Conservation (phyloP, 1,284 basidiomycete genomes). For the Leccinum subrobustum region DNA sequence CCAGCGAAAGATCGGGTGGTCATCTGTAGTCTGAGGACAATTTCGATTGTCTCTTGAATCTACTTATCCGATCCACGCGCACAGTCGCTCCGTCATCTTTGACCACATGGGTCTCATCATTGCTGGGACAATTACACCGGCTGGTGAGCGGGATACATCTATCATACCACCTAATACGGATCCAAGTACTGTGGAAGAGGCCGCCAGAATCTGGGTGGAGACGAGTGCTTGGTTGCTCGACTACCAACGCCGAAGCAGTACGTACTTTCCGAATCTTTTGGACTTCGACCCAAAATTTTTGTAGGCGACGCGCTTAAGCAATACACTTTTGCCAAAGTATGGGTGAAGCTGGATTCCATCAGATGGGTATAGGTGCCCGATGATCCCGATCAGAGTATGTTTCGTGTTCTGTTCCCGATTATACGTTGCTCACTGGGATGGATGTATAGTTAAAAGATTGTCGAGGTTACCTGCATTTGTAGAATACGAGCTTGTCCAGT, state of each 20-base stretch:
- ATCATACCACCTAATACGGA: slow-evolving; percentile 59
- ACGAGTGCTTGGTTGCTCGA: slow-evolving; percentile 62
- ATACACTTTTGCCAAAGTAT: slow-evolving; percentile 36
- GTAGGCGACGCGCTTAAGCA: slow-evolving; percentile 43
- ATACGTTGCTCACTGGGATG: slow-evolving; percentile 9
- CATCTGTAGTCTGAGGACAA: slow-evolving; percentile 49
- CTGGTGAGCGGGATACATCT: slow-evolving; percentile 35
- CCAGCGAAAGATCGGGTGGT: slow-evolving; percentile 67
- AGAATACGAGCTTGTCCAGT: slow-evolving; percentile 37
- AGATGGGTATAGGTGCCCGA: slow-evolving; percentile 65
- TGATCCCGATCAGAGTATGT: slow-evolving; percentile 67
- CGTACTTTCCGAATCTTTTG: slow-evolving; percentile 13
- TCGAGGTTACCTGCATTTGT: slow-evolving; percentile 42
- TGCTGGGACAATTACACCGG: slow-evolving; percentile 33
- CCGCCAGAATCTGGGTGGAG: slow-evolving; percentile 68
- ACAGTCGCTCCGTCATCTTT: slow-evolving; percentile 51
- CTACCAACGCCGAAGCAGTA: slow-evolving; percentile 52
- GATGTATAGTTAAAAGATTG: slow-evolving; percentile 49
- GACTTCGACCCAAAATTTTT: slow-evolving; percentile 8
- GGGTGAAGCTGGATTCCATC: slow-evolving; percentile 62
- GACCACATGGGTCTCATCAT: slow-evolving; percentile 54
- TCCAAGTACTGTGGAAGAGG: slow-evolving; percentile 41
- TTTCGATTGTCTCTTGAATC: slow-evolving; percentile 6
- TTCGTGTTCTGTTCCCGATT: background rate
- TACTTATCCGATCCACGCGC: slow-evolving; percentile 14